Conservation (phyloP, 257 asterid genomes). For the Rauvolfia tetraphylla region DNA sequence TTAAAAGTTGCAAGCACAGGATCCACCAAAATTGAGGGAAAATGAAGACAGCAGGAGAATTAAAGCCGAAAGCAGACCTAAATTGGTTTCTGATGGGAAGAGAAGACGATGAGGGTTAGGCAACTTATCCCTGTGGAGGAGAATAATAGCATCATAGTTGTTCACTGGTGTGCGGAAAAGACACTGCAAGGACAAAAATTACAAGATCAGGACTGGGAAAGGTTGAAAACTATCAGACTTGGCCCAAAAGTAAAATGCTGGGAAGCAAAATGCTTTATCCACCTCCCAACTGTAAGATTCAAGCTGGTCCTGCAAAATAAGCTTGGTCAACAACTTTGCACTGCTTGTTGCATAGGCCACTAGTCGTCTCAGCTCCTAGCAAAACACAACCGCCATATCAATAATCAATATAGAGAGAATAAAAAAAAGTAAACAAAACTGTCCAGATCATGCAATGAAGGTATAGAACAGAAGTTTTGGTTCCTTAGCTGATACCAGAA, state of each 20-base stretch:
- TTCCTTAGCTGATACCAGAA: not conserved
- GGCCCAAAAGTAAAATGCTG: constrained; percentile 6
- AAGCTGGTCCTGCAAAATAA: constrained; percentile 49
- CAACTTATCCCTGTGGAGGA: constrained; percentile 79
- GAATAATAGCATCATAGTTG: constrained; percentile 84
- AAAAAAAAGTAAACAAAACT: not conserved
- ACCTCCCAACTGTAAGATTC: constrained; percentile 89
- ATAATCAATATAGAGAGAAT: constrained; percentile 13
- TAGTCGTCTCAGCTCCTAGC: constrained; percentile 79
- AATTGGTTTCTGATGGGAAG: constrained; percentile 77
- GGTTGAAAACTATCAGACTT: not conserved
- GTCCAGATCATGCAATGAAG: not conserved
- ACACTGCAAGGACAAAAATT: constrained; percentile 53
- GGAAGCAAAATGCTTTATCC: constrained; percentile 26
- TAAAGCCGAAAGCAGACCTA: constrained; percentile 39
- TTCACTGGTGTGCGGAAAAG: constrained; percentile 93
- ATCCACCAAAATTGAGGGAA: not conserved
- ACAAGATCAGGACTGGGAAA: not conserved
- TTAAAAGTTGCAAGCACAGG: not conserved
- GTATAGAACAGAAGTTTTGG: not conserved
- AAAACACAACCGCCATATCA: constrained; percentile 18
- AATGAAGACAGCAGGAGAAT: constrained; percentile 1
- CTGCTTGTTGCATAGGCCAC: constrained; percentile 84
- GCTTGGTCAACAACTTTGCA: constrained; percentile 56
- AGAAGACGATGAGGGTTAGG: constrained; percentile 79